phyloP scores from a whole-genome alignment of 1,284 basidiomycete species.

The Ustilago loliicola region DNA sequence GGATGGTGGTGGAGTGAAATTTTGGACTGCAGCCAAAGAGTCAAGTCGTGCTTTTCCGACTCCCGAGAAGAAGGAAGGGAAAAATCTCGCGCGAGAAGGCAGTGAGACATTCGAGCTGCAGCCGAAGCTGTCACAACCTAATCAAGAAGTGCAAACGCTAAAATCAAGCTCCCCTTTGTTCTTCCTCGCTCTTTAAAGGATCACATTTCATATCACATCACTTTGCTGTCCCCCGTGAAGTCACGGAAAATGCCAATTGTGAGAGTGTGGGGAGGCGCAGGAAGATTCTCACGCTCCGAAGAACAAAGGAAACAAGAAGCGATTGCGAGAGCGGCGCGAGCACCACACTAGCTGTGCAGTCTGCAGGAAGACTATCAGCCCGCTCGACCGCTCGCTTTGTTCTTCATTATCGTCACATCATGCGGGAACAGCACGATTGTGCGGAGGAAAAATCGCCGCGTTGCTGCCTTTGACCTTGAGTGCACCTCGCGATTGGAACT shows the following conservation, averaged over 20 bases:
- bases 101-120: conserved; percentile 14
- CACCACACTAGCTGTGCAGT: conserved; percentile 10
- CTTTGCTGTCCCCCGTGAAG: neutral
- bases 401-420: neutral
- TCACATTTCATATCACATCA: conserved; percentile 8
- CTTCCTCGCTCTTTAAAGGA: neutral
- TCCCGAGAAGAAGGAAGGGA: conserved; percentile 22
- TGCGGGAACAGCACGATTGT: neutral
- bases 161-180: conserved; percentile 25
- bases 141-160: conserved; percentile 31
- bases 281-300: neutral
- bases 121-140: conserved; percentile 50
- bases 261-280: neutral
- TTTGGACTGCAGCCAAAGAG: conserved; percentile 20
- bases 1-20: conserved; percentile 31
- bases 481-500: neutral
- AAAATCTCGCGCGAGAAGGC: conserved; percentile 27
- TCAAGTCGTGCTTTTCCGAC: conserved; percentile 13
- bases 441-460: too few species aligned
- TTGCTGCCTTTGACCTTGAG: too few species aligned
- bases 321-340: conserved; percentile 10
- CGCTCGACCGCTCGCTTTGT: conserved; percentile 23
- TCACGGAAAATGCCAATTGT: neutral
- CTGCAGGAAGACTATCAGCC: neutral
- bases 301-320: neutral